phyloP scores from a whole-genome alignment of 345 rosid species.

The Anacardium occidentale region DNA sequence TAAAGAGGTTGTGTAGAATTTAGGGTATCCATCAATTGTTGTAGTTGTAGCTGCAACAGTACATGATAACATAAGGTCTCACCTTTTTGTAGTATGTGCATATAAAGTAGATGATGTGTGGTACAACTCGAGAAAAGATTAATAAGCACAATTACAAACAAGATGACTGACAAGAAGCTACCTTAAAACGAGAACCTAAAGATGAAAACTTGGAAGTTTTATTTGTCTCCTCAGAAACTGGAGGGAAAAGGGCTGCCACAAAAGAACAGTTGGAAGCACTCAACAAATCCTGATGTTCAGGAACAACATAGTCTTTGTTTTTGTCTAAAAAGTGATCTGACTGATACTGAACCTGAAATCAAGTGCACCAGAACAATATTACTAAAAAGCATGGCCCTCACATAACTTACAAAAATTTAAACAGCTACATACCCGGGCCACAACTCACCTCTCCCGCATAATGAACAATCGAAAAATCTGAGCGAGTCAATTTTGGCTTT shows the following conservation, averaged over 20 bases:
- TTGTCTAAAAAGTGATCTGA: slow-evolving; percentile 88
- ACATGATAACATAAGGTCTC: slow-evolving; percentile 24
- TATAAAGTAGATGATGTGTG: slow-evolving; percentile 1
- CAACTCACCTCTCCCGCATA: slow-evolving; percentile 86
- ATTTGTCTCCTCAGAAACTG: slow-evolving; percentile 56
- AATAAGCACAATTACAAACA: slow-evolving; percentile 2
- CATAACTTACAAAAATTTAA: not conserved
- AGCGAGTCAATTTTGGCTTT: slow-evolving; percentile 76
- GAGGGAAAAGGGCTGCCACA: slow-evolving; percentile 69
- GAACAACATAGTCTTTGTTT: slow-evolving; percentile 90
- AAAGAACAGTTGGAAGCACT: slow-evolving; percentile 77
- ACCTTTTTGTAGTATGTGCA: slow-evolving; percentile 7
- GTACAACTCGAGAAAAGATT: slow-evolving; percentile 15
- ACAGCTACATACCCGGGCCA: slow-evolving; percentile 15
- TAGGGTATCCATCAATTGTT: slow-evolving; percentile 85
- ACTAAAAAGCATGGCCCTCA: slow-evolving; percentile 5
- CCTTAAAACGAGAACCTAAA: slow-evolving; percentile 89
- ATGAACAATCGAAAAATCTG: slow-evolving; percentile 77
- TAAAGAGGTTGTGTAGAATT: slow-evolving; percentile 87
- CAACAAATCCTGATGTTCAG: slow-evolving; percentile 93
- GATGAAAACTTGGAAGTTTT: slow-evolving; percentile 87
- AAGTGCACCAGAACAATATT: slow-evolving; percentile 25
- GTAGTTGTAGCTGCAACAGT: slow-evolving; percentile 81
- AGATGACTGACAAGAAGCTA: slow-evolving; percentile 25
- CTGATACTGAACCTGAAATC: slow-evolving; percentile 84